These are phyloP conservation scores for Malus orientalis DNA, from an alignment of 306 rosid genomes.

Conservation along the genomic window DNA sequence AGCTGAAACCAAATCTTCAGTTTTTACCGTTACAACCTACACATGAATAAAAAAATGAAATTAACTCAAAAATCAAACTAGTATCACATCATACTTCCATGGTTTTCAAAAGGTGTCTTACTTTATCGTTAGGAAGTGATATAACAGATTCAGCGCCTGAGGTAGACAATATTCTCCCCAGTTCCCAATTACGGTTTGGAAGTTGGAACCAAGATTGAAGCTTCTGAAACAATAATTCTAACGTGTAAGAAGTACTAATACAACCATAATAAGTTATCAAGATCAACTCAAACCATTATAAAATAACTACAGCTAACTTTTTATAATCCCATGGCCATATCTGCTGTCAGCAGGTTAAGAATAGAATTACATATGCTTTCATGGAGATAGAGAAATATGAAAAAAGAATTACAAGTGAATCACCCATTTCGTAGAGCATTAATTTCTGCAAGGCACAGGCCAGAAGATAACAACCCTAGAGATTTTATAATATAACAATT, in stretches of 20 bases:
- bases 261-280: not conserved
- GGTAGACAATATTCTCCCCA: constrained; percentile 59
- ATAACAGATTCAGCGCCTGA: constrained; percentile 65
- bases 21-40: constrained; percentile 68
- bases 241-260: constrained; percentile 18
- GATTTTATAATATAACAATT: not conserved
- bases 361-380: constrained; percentile 7
- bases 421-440: not conserved
- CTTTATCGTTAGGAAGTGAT: constrained; percentile 70
- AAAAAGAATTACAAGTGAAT: constrained; percentile 3
- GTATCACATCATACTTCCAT: not conserved
- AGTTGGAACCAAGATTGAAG: constrained; percentile 88
- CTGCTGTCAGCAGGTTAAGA: constrained; percentile 1
- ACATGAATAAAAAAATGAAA: not conserved
- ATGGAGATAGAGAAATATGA: constrained; percentile 7
- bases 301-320: not conserved
- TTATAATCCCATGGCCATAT: not conserved
- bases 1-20: constrained; percentile 74
- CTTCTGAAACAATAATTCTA: constrained; percentile 56
- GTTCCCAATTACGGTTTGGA: constrained; percentile 80
- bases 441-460: not conserved
- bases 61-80: constrained; percentile 2
- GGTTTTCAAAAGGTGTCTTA: constrained; percentile 29
- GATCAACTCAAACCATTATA: constrained; percentile 9
- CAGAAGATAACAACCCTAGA: not conserved